Evolutionary conservation across 148 eudicot genomes (phyloP), one percentile per base, ranked within the genome.

Genomic region (Camellia sinensis): DNA sequence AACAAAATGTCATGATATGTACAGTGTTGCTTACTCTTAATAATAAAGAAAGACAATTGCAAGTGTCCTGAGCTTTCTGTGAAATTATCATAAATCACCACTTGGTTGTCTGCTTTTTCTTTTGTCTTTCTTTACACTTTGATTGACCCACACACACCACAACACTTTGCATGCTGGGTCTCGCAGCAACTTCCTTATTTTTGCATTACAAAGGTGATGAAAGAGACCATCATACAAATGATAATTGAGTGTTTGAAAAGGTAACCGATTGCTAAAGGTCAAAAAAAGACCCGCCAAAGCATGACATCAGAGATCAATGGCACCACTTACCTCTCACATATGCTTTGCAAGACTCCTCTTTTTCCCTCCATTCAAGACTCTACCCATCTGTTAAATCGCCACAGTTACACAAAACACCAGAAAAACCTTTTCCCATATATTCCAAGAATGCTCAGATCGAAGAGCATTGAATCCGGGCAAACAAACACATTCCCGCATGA

Each of bases 401-500:
- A 45, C 82, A 13, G 0, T 13, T 22, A 74, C 78, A 46, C 80
- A 82, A 61, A 13, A 76, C 68, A 78, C 62, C 62, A 80, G 65
- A 62, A 86, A 63, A 84, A 91, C 94, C 3, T 95, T 95, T 81
- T 93, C 97, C 66, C 89, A 89, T 76, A 82, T 87, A 57, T 93
- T 87, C 80, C 97, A 90, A 88, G 89, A 90, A 85, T 93, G 97
- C 76, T 81, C 93, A 15, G 84, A 65, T 46, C 84, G 67, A 72
- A 84, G 83, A 83, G 86, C 91, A 7, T 78, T 88, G 0, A 52
- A 80, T 76, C 89, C 88, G 2, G 97, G 99, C 40, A 87, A 85
- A 83, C 91, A 87, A 83, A 92, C 93, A 14, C 99, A 95, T 84
- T 89, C 91, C 8, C 89, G 86, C 64, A 92, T 95, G 92, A 84